phyloP scores from a whole-genome alignment of 192 early-diverging fungal species.

The Dispira parvispora region DNA sequence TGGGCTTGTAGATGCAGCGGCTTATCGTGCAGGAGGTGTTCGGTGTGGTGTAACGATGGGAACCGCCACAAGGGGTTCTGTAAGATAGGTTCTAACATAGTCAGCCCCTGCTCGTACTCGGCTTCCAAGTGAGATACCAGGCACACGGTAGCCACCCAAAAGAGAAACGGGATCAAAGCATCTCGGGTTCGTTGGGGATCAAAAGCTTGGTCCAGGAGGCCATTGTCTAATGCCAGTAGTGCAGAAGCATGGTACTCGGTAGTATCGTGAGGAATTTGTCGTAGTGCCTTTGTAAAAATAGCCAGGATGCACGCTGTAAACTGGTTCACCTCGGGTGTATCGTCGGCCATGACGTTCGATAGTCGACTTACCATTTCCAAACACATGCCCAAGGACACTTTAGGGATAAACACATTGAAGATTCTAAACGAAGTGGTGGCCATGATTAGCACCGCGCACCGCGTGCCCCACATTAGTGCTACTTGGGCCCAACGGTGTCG shows the following conservation, averaged over 20 bases:
- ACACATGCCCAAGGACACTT: constrained; percentile 54
- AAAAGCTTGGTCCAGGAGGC: too few species aligned
- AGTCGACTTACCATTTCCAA: constrained; percentile 58
- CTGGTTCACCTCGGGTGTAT: constrained; percentile 55
- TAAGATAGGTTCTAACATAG: constrained; percentile 5
- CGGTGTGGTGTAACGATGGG: not conserved
- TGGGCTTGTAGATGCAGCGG: constrained; percentile 9
- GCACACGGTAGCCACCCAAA: constrained; percentile 3
- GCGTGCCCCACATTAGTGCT: constrained; percentile 67
- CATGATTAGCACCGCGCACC: constrained; percentile 69
- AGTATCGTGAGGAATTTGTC: not conserved
- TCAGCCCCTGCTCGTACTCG: constrained; percentile 11
- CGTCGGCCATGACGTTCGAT: constrained; percentile 60
- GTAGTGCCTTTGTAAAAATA: constrained; percentile 3
- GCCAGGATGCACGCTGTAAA: constrained; percentile 35
- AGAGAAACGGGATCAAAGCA: not conserved
- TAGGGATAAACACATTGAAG: constrained; percentile 51
- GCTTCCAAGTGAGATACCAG: constrained; percentile 5
- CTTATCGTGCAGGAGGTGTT: not conserved
- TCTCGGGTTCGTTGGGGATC: not conserved
- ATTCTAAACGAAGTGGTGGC: constrained; percentile 77
- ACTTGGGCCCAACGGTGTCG: constrained; percentile 60
- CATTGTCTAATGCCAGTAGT: not conserved
- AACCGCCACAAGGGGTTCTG: constrained; percentile 3
- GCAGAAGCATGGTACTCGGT: not conserved